Conservation (phyloP, 306 rosid genomes). For the Alnus rubra region DNA sequence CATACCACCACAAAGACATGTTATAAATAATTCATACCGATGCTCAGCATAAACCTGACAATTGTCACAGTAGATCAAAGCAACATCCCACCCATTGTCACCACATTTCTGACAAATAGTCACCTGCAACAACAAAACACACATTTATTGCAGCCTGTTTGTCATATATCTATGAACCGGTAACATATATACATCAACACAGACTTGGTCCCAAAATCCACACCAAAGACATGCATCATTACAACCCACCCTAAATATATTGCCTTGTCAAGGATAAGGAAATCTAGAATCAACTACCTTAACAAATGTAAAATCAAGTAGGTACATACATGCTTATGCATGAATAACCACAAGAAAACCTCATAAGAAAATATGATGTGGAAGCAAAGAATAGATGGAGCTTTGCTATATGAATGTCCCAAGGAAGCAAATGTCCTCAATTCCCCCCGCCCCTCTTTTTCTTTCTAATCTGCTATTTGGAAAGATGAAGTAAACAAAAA, state of each 20-base stretch:
- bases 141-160: background rate
- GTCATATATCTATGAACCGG: background rate
- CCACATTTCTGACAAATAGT: slow-evolving; percentile 39
- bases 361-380: background rate
- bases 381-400: background rate
- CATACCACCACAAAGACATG: background rate
- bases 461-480: background rate
- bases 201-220: background rate
- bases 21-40: slow-evolving; percentile 25
- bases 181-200: background rate
- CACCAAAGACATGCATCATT: background rate
- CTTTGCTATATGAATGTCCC: background rate
- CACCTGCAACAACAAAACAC: slow-evolving; percentile 24
- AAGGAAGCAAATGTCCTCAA: too few relatives aligned
- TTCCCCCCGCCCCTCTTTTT: background rate
- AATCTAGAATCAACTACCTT: background rate
- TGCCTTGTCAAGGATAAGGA: background rate
- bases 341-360: background rate
- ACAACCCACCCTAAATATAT: background rate
- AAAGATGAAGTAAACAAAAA: too few relatives aligned
- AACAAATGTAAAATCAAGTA: background rate
- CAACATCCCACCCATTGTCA: slow-evolving; percentile 28
- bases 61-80: slow-evolving; percentile 26
- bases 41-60: slow-evolving; percentile 32
- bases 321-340: background rate